Base-by-base conservation (phyloP, 768 basidiomycete species). In the Kwoniella sp. region DNA sequence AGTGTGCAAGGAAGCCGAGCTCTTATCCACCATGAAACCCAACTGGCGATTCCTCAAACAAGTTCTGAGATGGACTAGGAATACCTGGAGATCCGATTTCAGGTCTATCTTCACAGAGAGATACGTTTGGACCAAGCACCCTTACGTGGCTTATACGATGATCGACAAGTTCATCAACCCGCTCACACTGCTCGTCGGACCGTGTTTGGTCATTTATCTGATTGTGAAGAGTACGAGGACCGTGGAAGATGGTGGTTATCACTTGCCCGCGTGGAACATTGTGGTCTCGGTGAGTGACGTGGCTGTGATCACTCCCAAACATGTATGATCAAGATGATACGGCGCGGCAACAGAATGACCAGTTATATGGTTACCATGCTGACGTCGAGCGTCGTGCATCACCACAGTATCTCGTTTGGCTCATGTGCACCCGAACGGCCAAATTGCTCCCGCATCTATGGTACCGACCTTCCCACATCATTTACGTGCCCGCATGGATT, bases 31-130 rank as follows among this genome's bases (percentile, higher is more conserved):
- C 57, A 97, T 94, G 93, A 95, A 95, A 82, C 92, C 92, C 28
- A 91, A 95, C 82, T 95, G 92, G 93, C 85, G 91, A 58, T 95
- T 95, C 83, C 82, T 94, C 81, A 93, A 93, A 82, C 93, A 95
- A 79, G 93, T 94, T 13, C 82, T 95, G 58, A 83, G 93, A 68
- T 94, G 92, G 93, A 95, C 92, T 17, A 83, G 93, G 67, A 95
- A 95, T 83, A 95, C 92, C 2, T 95, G 93, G 92, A 84, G 93
- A 57, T 90, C 89, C 1, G 93, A 95, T 84, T 75, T 94, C 69
- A 85, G 93, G 58, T 90, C 89, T 72, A 83, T 95, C 61, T 95
- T 94, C 80, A 93, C 86, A 84, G 92, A 95, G 76, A 81, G 93
- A 60, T 82, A 91, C 78, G 85, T 95, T 55, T 94, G 92, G 92